Percentiles rank a stretch among this genome's conserved stretches.
Conservation (phyloP, 306 rosid genomes). For the Lathyrus sativus region DNA sequence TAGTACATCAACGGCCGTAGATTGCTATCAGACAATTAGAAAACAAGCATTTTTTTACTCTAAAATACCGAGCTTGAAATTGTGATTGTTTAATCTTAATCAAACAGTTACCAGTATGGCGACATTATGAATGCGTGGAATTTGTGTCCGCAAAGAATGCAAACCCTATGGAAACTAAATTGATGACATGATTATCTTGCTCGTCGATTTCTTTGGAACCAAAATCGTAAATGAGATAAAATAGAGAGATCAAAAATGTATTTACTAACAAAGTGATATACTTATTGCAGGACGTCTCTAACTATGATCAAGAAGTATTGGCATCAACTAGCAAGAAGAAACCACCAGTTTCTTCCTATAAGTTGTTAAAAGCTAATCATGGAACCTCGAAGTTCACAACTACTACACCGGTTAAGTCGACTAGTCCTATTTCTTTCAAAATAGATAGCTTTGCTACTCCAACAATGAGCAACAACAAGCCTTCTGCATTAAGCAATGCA, state of each 20-base stretch:
- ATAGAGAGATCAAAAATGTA: not conserved
- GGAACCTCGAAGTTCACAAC: conserved; percentile 51
- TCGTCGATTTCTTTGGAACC: not conserved
- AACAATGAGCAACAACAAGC: conserved; percentile 51
- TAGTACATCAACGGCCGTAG: not conserved
- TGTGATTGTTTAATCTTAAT: not conserved
- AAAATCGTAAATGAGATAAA: not conserved
- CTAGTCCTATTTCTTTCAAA: conserved; percentile 40
- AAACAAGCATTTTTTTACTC: not conserved
- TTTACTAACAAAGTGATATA: conserved; percentile 8
- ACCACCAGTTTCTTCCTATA: conserved; percentile 52
- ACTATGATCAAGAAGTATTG: conserved; percentile 45
- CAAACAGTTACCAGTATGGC: not conserved
- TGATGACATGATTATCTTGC: not conserved
- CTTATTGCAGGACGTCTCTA: conserved; percentile 44
- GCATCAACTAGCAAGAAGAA: conserved; percentile 51
- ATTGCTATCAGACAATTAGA: not conserved
- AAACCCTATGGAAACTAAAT: not conserved
- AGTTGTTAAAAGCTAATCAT: conserved; percentile 32
- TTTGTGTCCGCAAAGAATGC: not conserved
- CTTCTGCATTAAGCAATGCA: conserved; percentile 39
- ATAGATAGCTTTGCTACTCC: conserved; percentile 59
- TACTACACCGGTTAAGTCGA: conserved; percentile 56
- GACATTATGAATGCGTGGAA: not conserved
- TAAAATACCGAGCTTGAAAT: not conserved